These are phyloP conservation scores for Collybia nuda DNA, from an alignment of 768 basidiomycete genomes.

Conservation along the genomic window DNA sequence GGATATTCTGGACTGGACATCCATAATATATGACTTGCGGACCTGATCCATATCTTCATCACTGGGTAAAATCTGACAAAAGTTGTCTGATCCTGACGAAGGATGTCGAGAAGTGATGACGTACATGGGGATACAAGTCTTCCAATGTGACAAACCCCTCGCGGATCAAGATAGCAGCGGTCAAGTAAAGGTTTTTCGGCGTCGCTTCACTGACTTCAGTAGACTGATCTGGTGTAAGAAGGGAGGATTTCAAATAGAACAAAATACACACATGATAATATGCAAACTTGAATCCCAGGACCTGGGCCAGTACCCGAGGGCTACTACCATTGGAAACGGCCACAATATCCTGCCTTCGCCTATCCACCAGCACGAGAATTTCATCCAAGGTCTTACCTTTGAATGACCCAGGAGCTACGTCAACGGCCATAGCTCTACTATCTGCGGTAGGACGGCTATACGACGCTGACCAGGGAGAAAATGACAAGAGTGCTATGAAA, in stretches of 20 bases:
- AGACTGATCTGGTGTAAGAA: conserved; percentile 31
- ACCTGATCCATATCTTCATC: conserved; percentile 77
- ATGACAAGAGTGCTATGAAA: conserved; percentile 83
- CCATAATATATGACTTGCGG: conserved; percentile 62
- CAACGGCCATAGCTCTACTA: conserved; percentile 34
- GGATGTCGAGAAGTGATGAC: conserved; percentile 22
- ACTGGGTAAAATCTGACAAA: conserved; percentile 60
- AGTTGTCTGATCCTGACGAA: background rate
- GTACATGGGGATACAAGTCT: conserved; percentile 91
- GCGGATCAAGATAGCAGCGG: conserved; percentile 85
- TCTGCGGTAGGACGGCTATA: conserved; percentile 31
- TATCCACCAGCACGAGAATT: conserved; percentile 57
- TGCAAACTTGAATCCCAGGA: conserved; percentile 96
- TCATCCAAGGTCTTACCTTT: conserved; percentile 67
- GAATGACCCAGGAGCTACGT: conserved; percentile 39
- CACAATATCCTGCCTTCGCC: conserved; percentile 16
- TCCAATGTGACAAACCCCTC: conserved; percentile 86
- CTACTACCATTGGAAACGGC: conserved; percentile 26
- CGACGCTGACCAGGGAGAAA: conserved; percentile 84
- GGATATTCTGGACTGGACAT: conserved; percentile 62
- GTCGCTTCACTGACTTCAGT: conserved; percentile 58
- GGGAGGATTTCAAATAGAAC: conserved; percentile 1
- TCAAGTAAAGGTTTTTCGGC: conserved; percentile 74
- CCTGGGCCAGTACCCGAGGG: conserved; percentile 77
- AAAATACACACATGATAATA: conserved; percentile 75